A percentile compares a stretch with the other conserved stretches of the same genome.
Conservation (phyloP, 306 rosid species). For the Lathyrus aphaca region DNA sequence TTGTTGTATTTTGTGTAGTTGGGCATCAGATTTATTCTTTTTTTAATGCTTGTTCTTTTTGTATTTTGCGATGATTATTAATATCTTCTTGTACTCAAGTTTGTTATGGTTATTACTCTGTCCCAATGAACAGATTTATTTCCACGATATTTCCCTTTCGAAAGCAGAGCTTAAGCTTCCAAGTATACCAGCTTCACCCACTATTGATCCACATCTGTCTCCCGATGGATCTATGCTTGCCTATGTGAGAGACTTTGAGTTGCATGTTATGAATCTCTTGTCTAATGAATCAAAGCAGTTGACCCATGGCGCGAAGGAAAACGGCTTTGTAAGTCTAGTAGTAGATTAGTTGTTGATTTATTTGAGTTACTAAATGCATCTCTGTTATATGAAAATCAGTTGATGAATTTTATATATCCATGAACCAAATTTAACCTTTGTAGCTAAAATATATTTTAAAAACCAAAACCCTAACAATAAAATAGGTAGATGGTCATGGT, state of each 20-base stretch:
- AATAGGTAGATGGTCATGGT: too few relatives aligned
- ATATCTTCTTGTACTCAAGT: slow-evolving; percentile 37
- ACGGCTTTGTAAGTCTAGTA: slow-evolving; percentile 61
- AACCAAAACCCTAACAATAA: too few relatives aligned
- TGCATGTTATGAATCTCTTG: slow-evolving; percentile 70
- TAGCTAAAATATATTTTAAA: too few relatives aligned
- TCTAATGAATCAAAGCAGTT: slow-evolving; percentile 70
- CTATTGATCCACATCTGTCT: slow-evolving; percentile 89
- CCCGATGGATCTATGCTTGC: slow-evolving; percentile 87
- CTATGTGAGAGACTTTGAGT: slow-evolving; percentile 72
- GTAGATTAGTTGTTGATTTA: slow-evolving; percentile 22
- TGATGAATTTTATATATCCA: too few relatives aligned
- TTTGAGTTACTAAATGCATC: slow-evolving; percentile 16
- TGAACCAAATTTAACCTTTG: too few relatives aligned
- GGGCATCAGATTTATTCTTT: too few relatives aligned
- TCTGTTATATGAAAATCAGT: slow-evolving; percentile 7
- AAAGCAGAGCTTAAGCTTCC: slow-evolving; percentile 77
- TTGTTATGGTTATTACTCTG: slow-evolving; percentile 38
- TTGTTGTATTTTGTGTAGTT: too few relatives aligned
- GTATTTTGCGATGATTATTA: neutral
- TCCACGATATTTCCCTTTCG: slow-evolving; percentile 69
- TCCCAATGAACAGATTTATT: slow-evolving; percentile 65
- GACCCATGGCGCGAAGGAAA: slow-evolving; percentile 69
- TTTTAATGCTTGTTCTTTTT: neutral
- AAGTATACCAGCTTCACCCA: slow-evolving; percentile 63